These are phyloP conservation scores for Vaccinium darrowii DNA, from an alignment of 148 eudicot species.

Conservation along the genomic window DNA sequence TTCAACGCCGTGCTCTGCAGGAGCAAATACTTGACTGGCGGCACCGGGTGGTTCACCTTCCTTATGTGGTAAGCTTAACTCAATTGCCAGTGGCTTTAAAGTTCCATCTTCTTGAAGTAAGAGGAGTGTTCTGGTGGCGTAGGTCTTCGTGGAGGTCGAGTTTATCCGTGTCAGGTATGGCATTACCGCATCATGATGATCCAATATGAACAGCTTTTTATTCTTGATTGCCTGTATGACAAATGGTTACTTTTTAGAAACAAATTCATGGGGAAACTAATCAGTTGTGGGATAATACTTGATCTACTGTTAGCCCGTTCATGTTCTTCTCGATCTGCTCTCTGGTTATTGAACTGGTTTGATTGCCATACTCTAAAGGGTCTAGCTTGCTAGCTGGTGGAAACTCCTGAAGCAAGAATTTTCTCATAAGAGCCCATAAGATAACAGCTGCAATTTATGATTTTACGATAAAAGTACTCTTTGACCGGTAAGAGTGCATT, in stretches of 20 bases:
- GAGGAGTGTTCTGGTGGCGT: slow-evolving; percentile 76
- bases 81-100: slow-evolving; percentile 82
- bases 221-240: slow-evolving; percentile 50
- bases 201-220: slow-evolving; percentile 70
- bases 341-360: slow-evolving; percentile 62
- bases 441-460: neutral
- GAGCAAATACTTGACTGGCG: slow-evolving; percentile 65
- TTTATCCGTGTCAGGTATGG: slow-evolving; percentile 72
- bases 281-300: slow-evolving; percentile 34
- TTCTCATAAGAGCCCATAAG: neutral
- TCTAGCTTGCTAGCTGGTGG: slow-evolving; percentile 84
- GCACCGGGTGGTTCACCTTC: slow-evolving; percentile 62
- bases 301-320: slow-evolving; percentile 58
- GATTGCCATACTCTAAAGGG: slow-evolving; percentile 56
- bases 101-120: slow-evolving; percentile 76
- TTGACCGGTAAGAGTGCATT: no score
- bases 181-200: slow-evolving; percentile 83
- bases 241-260: neutral
- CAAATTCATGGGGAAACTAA: neutral
- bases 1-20: slow-evolving; percentile 58
- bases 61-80: slow-evolving; percentile 71
- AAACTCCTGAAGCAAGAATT: slow-evolving; percentile 54
- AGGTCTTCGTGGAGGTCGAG: slow-evolving; percentile 65
- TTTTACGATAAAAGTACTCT: neutral
- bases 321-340: slow-evolving; percentile 62